Conservation (phyloP, 768 basidiomycete species). For the Dacryopinax primogenitus region DNA sequence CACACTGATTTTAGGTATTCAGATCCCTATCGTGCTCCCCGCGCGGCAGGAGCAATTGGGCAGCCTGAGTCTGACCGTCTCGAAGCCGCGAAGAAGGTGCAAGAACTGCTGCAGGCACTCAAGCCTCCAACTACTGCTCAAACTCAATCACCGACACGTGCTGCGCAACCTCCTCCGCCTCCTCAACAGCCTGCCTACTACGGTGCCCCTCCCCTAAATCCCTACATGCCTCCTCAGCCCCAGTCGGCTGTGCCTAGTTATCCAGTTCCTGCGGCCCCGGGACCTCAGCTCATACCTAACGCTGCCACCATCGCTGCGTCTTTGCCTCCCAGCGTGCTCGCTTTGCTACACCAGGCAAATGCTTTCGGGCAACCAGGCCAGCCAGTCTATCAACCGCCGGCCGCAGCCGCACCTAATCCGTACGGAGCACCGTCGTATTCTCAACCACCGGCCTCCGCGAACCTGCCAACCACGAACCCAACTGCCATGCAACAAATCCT, state of each 20-base stretch:
- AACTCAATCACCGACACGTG: not conserved
- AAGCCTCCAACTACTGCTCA: not conserved
- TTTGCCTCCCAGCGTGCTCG: not conserved
- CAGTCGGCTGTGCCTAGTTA: not conserved
- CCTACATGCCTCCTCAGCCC: not conserved
- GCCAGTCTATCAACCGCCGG: not conserved
- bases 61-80: conserved; percentile 56
- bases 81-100: conserved; percentile 77
- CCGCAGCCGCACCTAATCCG: not conserved
- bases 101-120: conserved; percentile 38
- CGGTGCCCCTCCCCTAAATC: not conserved
- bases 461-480: not conserved
- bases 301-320: not conserved
- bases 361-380: not conserved
- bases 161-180: not conserved
- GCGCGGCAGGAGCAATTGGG: not conserved
- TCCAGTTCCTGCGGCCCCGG: not conserved
- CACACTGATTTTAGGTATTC: not conserved
- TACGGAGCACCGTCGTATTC: not conserved
- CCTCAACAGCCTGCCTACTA: not conserved
- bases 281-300: not conserved
- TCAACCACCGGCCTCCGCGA: not conserved
- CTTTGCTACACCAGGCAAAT: not conserved
- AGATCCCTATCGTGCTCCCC: not conserved
- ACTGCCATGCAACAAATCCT: not conserved